Conservation (phyloP, 768 basidiomycete genomes). For the Tulasnella sp. region DNA sequence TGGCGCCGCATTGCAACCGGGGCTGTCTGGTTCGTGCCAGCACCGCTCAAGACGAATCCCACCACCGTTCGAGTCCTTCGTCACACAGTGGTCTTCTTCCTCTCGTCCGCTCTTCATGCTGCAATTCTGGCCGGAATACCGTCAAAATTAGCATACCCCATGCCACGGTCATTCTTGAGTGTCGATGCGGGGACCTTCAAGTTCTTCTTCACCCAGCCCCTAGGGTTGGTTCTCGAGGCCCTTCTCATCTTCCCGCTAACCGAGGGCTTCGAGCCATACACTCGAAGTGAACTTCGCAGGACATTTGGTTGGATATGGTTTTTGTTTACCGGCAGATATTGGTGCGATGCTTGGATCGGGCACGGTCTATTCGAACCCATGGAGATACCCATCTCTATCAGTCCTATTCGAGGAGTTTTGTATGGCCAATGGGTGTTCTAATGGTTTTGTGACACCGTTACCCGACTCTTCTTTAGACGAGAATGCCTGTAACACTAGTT, state of each 20-base stretch:
- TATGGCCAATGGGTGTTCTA: conserved; percentile 24
- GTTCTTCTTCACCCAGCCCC: conserved; percentile 27
- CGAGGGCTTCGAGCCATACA: background rate
- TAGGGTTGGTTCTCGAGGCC: conserved; percentile 23
- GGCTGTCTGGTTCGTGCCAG: conserved; percentile 12
- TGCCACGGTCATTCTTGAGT: background rate
- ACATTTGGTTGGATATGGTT: conserved; percentile 21
- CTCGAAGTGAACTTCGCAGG: background rate
- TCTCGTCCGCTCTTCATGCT: conserved; percentile 24
- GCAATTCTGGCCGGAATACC: conserved; percentile 16
- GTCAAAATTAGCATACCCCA: background rate
- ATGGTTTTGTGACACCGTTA: background rate
- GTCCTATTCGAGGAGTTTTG: conserved; percentile 23
- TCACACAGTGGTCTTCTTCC: conserved; percentile 12
- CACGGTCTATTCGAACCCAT: conserved; percentile 13
- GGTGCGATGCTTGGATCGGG: conserved; percentile 25
- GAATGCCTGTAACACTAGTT: too few relatives aligned
- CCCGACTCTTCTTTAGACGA: background rate
- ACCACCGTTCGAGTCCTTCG: background rate
- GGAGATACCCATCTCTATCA: conserved; percentile 19
- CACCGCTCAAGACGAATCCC: background rate
- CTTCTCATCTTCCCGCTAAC: conserved; percentile 16
- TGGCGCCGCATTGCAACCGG: conserved; percentile 24
- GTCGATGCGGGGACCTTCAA: conserved; percentile 26
- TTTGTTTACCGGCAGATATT: conserved; percentile 20